A percentile compares a stretch with the other conserved stretches of the same genome.
These are phyloP conservation scores for Hirsutella rhossiliensis DNA, from an alignment of 2,329 filamentous ascomycete species.

Conservation along the genomic window DNA sequence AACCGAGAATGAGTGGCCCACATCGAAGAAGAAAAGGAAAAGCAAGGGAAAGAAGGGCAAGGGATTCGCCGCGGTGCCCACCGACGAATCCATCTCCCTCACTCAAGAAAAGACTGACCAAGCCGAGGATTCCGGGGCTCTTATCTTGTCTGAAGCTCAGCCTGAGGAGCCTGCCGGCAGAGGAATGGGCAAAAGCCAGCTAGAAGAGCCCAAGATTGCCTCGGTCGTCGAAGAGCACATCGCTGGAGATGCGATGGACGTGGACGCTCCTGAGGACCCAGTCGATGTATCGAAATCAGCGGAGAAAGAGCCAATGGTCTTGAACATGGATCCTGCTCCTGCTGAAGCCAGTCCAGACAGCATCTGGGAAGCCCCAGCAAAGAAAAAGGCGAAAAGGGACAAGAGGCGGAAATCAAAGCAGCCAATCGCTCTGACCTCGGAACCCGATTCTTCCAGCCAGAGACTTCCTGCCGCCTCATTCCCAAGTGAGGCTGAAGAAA, in stretches of 20 bases:
- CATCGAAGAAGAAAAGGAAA: constrained; percentile 17
- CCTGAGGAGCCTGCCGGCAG: neutral
- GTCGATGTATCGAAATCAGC: neutral
- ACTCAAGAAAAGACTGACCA: neutral
- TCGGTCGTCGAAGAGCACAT: neutral
- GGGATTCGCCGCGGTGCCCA: constrained; percentile 4
- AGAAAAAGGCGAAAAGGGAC: constrained; percentile 23
- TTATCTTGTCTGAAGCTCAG: neutral
- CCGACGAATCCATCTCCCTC: neutral
- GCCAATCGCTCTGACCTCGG: constrained; percentile 2
- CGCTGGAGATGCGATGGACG: neutral
- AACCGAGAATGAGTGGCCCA: constrained; percentile 6
- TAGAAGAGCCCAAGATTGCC: too few relatives aligned
- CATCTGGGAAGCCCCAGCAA: constrained; percentile 1
- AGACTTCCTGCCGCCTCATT: too few relatives aligned
- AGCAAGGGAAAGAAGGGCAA: constrained; percentile 18
- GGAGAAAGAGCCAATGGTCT: neutral
- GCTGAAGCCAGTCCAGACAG: constrained; percentile 2
- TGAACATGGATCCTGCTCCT: neutral
- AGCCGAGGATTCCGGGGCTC: neutral
- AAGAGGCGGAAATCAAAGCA: constrained; percentile 20
- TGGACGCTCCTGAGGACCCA: neutral
- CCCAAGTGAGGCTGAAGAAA: too few relatives aligned
- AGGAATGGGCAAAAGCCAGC: too few relatives aligned
- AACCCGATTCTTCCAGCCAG: too few relatives aligned